Evolutionary conservation across 768 basidiomycete species (phyloP).

Genomic region (Rhodotorula graminis): DNA sequence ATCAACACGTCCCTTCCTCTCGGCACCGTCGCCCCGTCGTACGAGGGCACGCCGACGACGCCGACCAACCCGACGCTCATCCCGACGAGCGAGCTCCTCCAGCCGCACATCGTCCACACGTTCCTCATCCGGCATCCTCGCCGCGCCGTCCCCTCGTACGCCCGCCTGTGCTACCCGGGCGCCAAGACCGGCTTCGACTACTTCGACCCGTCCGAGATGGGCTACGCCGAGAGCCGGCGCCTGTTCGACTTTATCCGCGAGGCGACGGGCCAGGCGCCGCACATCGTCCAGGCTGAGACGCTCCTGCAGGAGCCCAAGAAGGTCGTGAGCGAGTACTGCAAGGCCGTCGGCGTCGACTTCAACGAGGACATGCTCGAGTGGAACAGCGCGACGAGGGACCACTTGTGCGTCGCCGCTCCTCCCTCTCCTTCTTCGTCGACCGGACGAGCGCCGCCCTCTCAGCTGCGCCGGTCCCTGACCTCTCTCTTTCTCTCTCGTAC

Average conservation of each 20-base stretch:
- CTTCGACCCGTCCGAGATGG: conserved; percentile 42
- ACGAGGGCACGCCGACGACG: background rate
- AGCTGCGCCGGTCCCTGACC: too few species aligned
- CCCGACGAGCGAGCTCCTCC: conserved; percentile 37
- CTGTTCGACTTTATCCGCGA: conserved; percentile 35
- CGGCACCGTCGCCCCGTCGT: conserved; percentile 25
- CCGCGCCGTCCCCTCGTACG: conserved; percentile 42
- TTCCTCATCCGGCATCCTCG: conserved; percentile 43
- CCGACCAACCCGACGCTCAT: conserved; percentile 41
- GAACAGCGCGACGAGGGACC: conserved; percentile 42
- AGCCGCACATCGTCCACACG: conserved; percentile 40
- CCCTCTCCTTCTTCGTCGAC: background rate
- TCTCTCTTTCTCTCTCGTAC: background rate
- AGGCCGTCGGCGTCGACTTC: conserved; percentile 39
- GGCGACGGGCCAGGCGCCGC: conserved; percentile 28
- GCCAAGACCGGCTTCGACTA: conserved; percentile 42
- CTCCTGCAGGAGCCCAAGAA: conserved; percentile 34
- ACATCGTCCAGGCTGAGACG: conserved; percentile 40
- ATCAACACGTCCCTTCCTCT: conserved; percentile 26
- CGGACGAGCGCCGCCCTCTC: too few species aligned
- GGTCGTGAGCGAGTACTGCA: conserved; percentile 39
- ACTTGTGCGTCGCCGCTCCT: conserved; percentile 34
- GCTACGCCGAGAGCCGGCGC: conserved; percentile 36
- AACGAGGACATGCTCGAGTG: conserved; percentile 40
- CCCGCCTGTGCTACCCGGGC: conserved; percentile 41